Evolutionary conservation across 2,329 filamentous ascomycete genomes (phyloP), one percentile per base, ranked within the genome.

Genomic region (Emergomyces orientalis): DNA sequence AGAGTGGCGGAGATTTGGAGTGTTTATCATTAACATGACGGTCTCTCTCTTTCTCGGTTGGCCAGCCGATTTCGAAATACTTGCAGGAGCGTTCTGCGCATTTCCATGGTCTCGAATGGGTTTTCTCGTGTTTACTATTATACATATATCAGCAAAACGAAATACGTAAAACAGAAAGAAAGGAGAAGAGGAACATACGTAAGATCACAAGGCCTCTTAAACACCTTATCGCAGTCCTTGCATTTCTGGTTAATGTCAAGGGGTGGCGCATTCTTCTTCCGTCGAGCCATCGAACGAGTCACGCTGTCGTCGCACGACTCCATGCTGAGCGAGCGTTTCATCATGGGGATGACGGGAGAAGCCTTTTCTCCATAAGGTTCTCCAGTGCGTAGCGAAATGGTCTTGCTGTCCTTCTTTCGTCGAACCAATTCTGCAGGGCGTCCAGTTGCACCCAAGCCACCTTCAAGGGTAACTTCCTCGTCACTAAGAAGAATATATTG

Each of bases 11-110:
- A 41, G 86, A 82, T 61, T 84, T 78, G 22, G 90, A 92, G 79
- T 99, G 94, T 79, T 95, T 96, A 80, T 99, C 94, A 75, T 97
- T 97, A 76, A 91, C 84, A 76, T 99, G 94, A 61, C 94, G 89
- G 70, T 96, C 92, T 77, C 92, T 89, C 78, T 97, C 94, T 79
- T 99, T 97, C 78, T 97, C 92, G 0, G 94, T 97, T 4, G 94
- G 93, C 89, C 93, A 97, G 59, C 94, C 94, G 69, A 89, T 86
- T 41, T 88, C 84, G 74, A 89, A 86, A 76, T 96, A 97, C 74
- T 95, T 96, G 88, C 94, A 97, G 55, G 84, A 86, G 49, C 83
- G 72, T 27, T 90, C 81, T 7, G 86, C 84, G 76, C 94, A 99
- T 80, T 99, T 99, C 89, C 90, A 97, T 11, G 93, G 94, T 43